These are phyloP conservation scores for Colletotrichum sp. DNA, from an alignment of 2,329 filamentous ascomycete species.

Conservation along the genomic window DNA sequence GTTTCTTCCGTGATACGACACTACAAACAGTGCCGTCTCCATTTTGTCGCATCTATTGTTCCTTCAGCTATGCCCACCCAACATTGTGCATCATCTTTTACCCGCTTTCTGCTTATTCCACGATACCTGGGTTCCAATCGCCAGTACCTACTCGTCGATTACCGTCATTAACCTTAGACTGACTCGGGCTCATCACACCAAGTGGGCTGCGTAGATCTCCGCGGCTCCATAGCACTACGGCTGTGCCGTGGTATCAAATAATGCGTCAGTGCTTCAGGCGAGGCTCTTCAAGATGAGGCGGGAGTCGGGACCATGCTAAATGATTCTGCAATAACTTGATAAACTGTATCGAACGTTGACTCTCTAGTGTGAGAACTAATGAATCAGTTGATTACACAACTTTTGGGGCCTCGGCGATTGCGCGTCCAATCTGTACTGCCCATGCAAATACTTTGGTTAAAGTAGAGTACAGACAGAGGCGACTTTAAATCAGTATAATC, in stretches of 20 bases:
- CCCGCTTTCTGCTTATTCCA: background rate
- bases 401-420: too few species aligned
- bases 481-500: background rate
- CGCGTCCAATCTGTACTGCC: background rate
- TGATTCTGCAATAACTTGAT: background rate
- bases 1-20: background rate
- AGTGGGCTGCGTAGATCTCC: background rate
- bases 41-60: background rate
- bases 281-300: background rate
- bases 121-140: background rate
- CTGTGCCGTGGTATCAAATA: background rate
- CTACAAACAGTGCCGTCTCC: background rate
- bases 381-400: background rate
- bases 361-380: background rate
- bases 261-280: background rate
- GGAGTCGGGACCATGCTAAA: background rate
- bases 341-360: background rate
- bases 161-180: background rate
- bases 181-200: background rate
- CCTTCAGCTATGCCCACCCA: background rate
- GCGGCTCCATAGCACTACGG: background rate
- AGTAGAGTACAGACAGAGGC: background rate
- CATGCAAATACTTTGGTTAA: background rate
- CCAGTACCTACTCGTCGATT: background rate
- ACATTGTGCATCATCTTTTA: background rate